Evolutionary conservation across 1,284 basidiomycete genomes (phyloP), one percentile per base, ranked within the genome.

Genomic region (Tylopilus sp.): DNA sequence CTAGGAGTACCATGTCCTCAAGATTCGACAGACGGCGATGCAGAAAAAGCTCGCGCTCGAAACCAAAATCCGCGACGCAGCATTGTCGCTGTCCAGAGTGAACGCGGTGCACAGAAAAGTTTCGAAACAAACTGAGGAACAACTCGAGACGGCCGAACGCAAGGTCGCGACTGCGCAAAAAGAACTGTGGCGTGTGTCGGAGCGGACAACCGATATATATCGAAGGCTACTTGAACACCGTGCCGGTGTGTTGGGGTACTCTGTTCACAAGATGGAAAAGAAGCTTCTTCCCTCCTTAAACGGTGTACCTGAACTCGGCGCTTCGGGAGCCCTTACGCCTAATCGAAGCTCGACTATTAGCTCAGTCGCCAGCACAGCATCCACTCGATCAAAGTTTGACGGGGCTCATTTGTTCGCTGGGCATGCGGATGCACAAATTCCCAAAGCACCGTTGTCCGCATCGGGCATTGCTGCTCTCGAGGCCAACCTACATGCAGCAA

Each of bases 331-430:
- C 58, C 74, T 73, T 55, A 79, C 77, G 3, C 78, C 78, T 1
- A 76, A 69, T 54, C 67, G 76, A 34, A 77, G 65, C 50, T 74
- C 77, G 2, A 68, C 75, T 21, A 71, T 78, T 59, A 82, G 79
- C 56, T 77, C 82, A 0, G 70, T 75, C 5, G 70, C 74, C 19
- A 77, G 75, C 23, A 73, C 70, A 41, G 55, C 72, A 3, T 73
- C 75, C 18, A 66, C 75, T 1, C 68, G 74, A 12, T 70, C 76
- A 23, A 81, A 78, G 36, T 90, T 91, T 59, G 86, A 89, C 46
- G 87, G 87, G n/a, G 81, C 82, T 1, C 88, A 91, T 69, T 73
- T 90, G 41, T 89, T 89, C 56, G 86, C 88, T 0, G 88, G 88
- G 0, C 86, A 91, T 55, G 80, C 76, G 4, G 75, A 81, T 41